Percentiles rank a stretch among this genome's conserved stretches.
Evolutionary conservation across 2,329 filamentous ascomycete species (phyloP).

Genomic region (Lasiodiplodia hormozganensis): DNA sequence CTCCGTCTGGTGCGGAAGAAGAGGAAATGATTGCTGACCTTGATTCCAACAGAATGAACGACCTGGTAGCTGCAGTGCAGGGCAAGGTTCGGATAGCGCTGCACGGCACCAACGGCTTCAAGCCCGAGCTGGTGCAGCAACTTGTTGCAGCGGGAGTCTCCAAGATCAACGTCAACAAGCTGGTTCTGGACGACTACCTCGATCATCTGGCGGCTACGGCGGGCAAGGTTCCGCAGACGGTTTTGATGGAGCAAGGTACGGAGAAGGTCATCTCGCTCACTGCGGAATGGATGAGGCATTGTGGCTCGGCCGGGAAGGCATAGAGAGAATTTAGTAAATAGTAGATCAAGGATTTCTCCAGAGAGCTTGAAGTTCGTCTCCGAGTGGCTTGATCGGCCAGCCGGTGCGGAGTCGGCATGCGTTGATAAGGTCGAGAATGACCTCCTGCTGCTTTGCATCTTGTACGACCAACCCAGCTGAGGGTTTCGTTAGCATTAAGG

Average conservation of each 20-base stretch:
- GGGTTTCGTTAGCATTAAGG: background rate
- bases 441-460: constrained; percentile 12
- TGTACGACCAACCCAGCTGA: constrained; percentile 10
- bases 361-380: constrained; percentile 11
- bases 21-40: background rate
- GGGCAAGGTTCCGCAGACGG: constrained; percentile 44
- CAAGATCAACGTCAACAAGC: constrained; percentile 66
- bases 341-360: constrained; percentile 7
- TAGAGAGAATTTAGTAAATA: constrained; percentile 29
- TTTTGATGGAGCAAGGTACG: constrained; percentile 56
- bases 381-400: constrained; percentile 16
- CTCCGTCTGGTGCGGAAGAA: background rate
- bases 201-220: constrained; percentile 51
- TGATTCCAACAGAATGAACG: background rate
- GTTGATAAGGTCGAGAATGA: constrained; percentile 12
- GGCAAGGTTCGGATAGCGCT: constrained; percentile 58
- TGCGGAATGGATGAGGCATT: constrained; percentile 58
- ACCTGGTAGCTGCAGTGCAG: constrained; percentile 33
- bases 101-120: constrained; percentile 65
- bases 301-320: constrained; percentile 54
- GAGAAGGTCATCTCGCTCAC: constrained; percentile 48
- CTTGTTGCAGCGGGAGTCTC: constrained; percentile 62
- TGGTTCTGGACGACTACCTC: constrained; percentile 56
- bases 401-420: constrained; percentile 14
- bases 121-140: constrained; percentile 55